Percentiles rank a stretch among this genome's conserved stretches.
Conservation (phyloP, 2,329 filamentous ascomycete species). For the Cladobotryum mycophilum region DNA sequence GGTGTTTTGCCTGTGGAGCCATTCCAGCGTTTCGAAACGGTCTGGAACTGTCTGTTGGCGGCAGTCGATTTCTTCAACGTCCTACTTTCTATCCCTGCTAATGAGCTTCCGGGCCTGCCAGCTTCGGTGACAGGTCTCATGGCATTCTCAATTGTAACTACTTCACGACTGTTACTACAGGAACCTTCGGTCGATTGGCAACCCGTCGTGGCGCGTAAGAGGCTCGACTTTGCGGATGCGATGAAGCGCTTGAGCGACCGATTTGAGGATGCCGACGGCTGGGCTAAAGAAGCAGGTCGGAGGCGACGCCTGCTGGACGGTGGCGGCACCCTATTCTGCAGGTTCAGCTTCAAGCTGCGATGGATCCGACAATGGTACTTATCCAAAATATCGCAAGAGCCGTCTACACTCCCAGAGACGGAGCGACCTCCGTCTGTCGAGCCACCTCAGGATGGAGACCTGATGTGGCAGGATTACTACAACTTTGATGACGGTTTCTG, state of each 20-base stretch:
- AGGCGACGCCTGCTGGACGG: conserved; percentile 24
- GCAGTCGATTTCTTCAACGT: conserved; percentile 21
- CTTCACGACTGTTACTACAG: conserved; percentile 29
- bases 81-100: conserved; percentile 20
- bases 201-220: conserved; percentile 23
- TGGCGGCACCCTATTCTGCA: conserved; percentile 23
- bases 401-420: conserved; percentile 9
- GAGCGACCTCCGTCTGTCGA: conserved; percentile 2
- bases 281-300: conserved; percentile 18
- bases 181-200: conserved; percentile 33
- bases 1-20: conserved; percentile 12
- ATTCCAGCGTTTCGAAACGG: conserved; percentile 26
- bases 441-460: background rate
- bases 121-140: conserved; percentile 24
- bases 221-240: conserved; percentile 26
- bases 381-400: conserved; percentile 16
- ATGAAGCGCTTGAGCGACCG: conserved; percentile 23
- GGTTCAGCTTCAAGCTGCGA: conserved; percentile 29
- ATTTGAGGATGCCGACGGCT: conserved; percentile 26
- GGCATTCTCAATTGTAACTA: conserved; percentile 30
- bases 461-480: conserved; percentile 15
- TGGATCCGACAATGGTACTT: conserved; percentile 38
- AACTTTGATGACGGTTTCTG: conserved; percentile 26
- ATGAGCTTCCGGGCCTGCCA: conserved; percentile 23
- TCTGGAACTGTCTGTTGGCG: conserved; percentile 32